Conservation (phyloP, 1,284 basidiomycete species). For the Takashimella koratensis region DNA sequence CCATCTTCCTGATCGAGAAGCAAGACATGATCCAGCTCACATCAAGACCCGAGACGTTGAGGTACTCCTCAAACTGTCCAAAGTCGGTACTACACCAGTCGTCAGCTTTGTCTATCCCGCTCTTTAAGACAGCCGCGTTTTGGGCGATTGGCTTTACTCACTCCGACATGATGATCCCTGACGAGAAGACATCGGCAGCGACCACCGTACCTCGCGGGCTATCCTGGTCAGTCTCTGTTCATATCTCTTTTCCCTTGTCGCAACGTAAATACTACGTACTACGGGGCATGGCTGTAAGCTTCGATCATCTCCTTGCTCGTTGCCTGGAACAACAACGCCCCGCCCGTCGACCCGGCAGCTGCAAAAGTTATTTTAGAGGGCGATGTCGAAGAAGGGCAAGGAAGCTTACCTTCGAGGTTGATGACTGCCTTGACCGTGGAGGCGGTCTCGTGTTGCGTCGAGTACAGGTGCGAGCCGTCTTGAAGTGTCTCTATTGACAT, state of each 20-base stretch:
- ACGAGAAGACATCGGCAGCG: constrained; percentile 91
- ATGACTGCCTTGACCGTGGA: constrained; percentile 47
- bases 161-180: constrained; percentile 88
- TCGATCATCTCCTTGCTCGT: constrained; percentile 91
- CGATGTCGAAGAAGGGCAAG: neutral
- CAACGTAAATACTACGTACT: constrained; percentile 47
- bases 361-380: constrained; percentile 13
- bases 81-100: constrained; percentile 76
- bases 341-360: constrained; percentile 85
- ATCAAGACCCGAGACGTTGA: constrained; percentile 80
- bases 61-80: constrained; percentile 87
- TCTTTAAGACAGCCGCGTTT: too few species aligned
- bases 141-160: too few species aligned
- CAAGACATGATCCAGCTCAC: too few species aligned
- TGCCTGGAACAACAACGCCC: constrained; percentile 91
- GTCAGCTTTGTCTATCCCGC: too few species aligned
- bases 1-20: too few species aligned
- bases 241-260: too few species aligned
- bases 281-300: constrained; percentile 79
- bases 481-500: constrained; percentile 73
- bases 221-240: constrained; percentile 1
- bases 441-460: constrained; percentile 75
- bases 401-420: constrained; percentile 78
- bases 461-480: constrained; percentile 88
- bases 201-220: constrained; percentile 87